Percentiles rank a stretch among this genome's conserved stretches.
Conservation (phyloP, 192 early-diverging fungal genomes). For the Phlyctochytrium planicorne region DNA sequence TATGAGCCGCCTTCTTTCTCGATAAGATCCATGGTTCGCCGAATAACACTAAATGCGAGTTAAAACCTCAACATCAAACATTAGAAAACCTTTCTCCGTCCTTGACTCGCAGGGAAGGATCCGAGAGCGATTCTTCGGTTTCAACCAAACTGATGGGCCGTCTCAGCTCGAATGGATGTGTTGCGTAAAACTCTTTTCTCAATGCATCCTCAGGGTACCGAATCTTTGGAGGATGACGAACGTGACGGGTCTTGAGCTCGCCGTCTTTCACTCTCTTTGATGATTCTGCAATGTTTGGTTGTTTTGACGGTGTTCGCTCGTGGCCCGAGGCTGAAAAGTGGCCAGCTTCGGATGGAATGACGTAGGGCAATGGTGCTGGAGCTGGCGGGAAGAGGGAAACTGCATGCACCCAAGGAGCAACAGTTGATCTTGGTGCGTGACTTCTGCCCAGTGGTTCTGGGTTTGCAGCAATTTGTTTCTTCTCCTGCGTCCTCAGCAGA, state of each 20-base stretch:
- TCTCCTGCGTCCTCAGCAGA: neutral
- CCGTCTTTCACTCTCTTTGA: neutral
- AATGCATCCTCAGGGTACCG: constrained; percentile 88
- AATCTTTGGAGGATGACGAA: constrained; percentile 48
- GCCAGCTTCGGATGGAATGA: constrained; percentile 16
- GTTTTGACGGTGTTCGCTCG: no score
- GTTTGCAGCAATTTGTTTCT: neutral
- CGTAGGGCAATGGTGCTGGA: constrained; percentile 8
- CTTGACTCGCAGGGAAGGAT: constrained; percentile 25
- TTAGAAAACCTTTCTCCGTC: constrained; percentile 86
- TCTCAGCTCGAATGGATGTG: constrained; percentile 88
- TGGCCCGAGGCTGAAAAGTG: constrained; percentile 20
- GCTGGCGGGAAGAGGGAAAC: constrained; percentile 11
- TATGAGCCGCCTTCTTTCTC: constrained; percentile 42
- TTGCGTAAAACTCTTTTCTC: constrained; percentile 80
- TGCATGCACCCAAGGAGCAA: constrained; percentile 14
- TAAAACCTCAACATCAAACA: neutral
- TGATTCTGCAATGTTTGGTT: neutral
- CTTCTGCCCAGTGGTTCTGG: no score
- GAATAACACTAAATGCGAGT: constrained; percentile 66
- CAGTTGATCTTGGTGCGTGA: neutral
- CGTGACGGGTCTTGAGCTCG: neutral
- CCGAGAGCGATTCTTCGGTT: constrained; percentile 45
- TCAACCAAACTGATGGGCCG: constrained; percentile 73
- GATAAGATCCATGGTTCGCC: constrained; percentile 82